Evolutionary conservation across 139 green algal genomes (phyloP), one percentile per base, ranked within the genome.

Genomic region (Volvox reticuliferus): DNA sequence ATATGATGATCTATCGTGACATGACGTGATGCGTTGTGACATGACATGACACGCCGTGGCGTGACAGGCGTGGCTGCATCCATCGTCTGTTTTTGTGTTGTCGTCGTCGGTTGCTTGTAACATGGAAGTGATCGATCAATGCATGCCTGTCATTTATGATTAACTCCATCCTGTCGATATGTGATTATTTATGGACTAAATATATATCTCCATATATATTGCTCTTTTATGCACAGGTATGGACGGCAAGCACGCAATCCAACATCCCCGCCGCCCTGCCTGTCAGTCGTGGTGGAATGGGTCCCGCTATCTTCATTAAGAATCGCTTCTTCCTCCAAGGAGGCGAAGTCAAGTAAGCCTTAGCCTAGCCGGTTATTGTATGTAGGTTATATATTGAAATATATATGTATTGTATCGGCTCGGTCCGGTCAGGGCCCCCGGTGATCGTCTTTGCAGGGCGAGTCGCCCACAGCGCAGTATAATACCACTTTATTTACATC

Each of bases 211-310:
- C 16, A 68, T 1, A 35, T 12, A 33, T 50, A 20, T 20, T 35
- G 14, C 36, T 50, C 37, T 22, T 35, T 33, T 19, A 21, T 62
- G 13, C 3, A 30, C 79, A 86, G 79, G 26, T n/a, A 9, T 86
- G 79, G 79, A 86, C 6, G 0, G 37, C 79, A 30, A 86, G 26
- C 79, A 73, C 24, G 1, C 12, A 86, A 2, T 6, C 13, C 26
- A 30, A 73, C 14, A 55, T 55, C 2, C 79, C 79, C 30, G 32
- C 36, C 30, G 12, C 81, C 2, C 1, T 87, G 61, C 81, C 61
- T 0, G 61, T 77, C 44, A 33, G 50, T n/a, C 81, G 62, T 33
- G 81, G 81, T n/a, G 81, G 81, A 21, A 87, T 77, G 81, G 62
- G 81, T 33, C 12, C 30, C 1, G 81, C 61, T 12, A 33, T 33